Evolutionary conservation across 2,329 filamentous ascomycete genomes (phyloP).

Genomic region (Alternaria arbusti): DNA sequence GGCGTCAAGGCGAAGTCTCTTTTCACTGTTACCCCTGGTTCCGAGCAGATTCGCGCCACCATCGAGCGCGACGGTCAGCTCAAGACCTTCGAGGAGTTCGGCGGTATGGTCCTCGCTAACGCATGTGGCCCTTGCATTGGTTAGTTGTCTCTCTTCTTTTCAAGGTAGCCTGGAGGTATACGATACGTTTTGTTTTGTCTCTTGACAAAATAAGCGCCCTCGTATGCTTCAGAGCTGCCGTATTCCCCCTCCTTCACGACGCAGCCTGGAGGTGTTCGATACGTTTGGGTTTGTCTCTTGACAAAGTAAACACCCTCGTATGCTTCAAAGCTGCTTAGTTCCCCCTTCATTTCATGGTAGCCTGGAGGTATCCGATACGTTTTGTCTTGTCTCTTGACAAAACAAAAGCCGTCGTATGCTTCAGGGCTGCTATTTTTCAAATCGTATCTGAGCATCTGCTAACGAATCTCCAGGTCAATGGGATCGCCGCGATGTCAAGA

Average conservation of each 20-base stretch:
- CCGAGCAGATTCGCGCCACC: constrained; percentile 91
- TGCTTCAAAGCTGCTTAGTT: neutral
- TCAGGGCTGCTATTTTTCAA: too few species aligned
- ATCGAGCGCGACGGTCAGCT: constrained; percentile 88
- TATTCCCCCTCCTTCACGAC: too few species aligned
- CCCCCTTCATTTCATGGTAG: neutral
- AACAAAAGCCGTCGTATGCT: neutral
- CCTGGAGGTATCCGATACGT: neutral
- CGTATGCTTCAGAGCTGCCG: neutral
- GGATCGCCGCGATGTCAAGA: too few species aligned
- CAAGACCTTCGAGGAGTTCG: constrained; percentile 94
- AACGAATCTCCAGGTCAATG: too few species aligned
- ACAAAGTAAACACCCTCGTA: too few species aligned
- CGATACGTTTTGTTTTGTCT: neutral
- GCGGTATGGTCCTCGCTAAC: constrained; percentile 92
- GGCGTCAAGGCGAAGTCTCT: constrained; percentile 91
- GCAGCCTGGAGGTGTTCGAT: too few species aligned
- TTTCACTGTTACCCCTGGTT: constrained; percentile 95
- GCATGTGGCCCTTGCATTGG: constrained; percentile 75
- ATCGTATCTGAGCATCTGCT: too few species aligned
- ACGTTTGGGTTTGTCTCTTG: too few species aligned
- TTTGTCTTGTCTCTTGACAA: neutral
- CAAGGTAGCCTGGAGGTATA: neutral
- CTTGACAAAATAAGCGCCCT: neutral
- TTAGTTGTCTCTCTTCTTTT: neutral